Percentiles rank a stretch among this genome's conserved stretches.
These are phyloP conservation scores for Wallacemonas sp. DNA, from an alignment of 208 protist species.

Conservation along the genomic window DNA sequence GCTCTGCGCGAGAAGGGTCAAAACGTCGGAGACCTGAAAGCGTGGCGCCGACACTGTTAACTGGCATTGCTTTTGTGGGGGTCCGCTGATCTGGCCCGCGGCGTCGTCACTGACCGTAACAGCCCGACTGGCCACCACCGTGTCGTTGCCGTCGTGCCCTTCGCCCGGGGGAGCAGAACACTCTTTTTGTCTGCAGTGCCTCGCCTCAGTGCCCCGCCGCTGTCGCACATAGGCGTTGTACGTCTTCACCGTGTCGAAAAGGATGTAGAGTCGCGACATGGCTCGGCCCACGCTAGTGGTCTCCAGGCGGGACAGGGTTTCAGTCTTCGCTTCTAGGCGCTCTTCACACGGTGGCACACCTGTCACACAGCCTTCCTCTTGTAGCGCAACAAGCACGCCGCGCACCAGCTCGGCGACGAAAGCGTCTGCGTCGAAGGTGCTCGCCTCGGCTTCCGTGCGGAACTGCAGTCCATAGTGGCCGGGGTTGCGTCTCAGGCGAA, in stretches of 20 bases:
- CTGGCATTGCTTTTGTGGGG: background rate
- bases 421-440: constrained; percentile 39
- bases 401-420: constrained; percentile 69
- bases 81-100: background rate
- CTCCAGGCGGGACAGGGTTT: constrained; percentile 7
- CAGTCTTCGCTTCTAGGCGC: background rate
- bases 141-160: background rate
- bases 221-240: constrained; percentile 34
- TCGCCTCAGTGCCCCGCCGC: background rate
- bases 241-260: constrained; percentile 73
- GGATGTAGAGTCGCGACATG: constrained; percentile 85
- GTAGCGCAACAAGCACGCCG: constrained; percentile 55
- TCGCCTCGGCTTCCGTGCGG: constrained; percentile 32
- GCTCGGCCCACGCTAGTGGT: constrained; percentile 42
- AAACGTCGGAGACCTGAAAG: constrained; percentile 6
- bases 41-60: background rate
- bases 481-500: constrained; percentile 64
- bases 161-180: background rate
- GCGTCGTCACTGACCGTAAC: background rate
- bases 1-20: constrained; percentile 58
- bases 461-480: constrained; percentile 77
- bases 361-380: constrained; percentile 52
- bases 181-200: no score
- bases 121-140: background rate
- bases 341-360: background rate